These are phyloP conservation scores for Ilex asprella DNA, from an alignment of 257 asterid genomes.

Conservation along the genomic window DNA sequence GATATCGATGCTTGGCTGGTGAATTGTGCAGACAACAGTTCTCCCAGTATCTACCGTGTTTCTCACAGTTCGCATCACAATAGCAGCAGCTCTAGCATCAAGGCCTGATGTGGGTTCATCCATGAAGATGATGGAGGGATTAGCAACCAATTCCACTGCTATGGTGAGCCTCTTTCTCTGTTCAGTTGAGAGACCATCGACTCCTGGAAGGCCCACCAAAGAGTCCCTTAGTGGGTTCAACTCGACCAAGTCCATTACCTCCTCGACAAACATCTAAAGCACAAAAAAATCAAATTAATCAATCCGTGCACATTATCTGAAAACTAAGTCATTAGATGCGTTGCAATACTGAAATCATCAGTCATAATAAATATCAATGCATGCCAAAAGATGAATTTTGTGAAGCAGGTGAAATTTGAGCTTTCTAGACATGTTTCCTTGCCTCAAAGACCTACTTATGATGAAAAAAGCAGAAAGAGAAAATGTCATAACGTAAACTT, in stretches of 20 bases:
- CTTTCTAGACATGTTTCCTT: no score
- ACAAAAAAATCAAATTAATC: constrained; percentile 2
- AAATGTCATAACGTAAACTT: no score
- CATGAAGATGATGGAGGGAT: constrained; percentile 89
- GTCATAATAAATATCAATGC: no score
- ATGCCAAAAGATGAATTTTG: no score
- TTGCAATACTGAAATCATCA: no score
- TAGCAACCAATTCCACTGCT: constrained; percentile 84
- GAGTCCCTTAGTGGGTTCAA: constrained; percentile 55
- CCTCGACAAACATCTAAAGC: constrained; percentile 70
- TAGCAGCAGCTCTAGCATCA: constrained; percentile 93
- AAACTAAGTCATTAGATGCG: neutral
- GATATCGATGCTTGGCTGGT: constrained; percentile 83
- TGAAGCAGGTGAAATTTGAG: no score
- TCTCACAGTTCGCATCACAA: constrained; percentile 78
- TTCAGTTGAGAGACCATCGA: constrained; percentile 80
- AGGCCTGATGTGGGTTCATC: constrained; percentile 91
- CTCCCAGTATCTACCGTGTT: constrained; percentile 86
- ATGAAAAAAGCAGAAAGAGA: no score
- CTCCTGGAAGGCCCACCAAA: constrained; percentile 84
- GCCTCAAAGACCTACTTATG: no score
- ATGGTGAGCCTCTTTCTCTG: constrained; percentile 86
- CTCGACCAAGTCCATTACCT: constrained; percentile 85
- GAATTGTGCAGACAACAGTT: constrained; percentile 86
- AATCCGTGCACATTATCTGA: neutral